Conservation (phyloP, 192 early-diverging fungal genomes). For the Kappamyces sp. region DNA sequence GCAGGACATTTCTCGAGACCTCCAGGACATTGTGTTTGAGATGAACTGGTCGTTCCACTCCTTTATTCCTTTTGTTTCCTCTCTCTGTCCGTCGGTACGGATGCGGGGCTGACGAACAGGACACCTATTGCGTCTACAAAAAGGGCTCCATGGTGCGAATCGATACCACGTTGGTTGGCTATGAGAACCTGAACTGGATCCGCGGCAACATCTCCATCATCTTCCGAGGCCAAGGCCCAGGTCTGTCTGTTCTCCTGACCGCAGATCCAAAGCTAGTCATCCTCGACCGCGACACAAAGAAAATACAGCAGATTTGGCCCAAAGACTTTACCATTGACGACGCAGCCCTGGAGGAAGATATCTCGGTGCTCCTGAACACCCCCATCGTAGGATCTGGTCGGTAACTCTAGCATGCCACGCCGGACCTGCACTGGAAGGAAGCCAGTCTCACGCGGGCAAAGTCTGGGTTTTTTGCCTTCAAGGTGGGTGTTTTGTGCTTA, state of each 20-base stretch:
- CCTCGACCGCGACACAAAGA: constrained; percentile 38
- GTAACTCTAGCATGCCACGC: constrained; percentile 26
- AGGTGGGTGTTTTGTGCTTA: constrained; percentile 17
- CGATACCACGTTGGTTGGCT: constrained; percentile 51
- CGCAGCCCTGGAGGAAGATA: constrained; percentile 37
- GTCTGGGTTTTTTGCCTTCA: constrained; percentile 40
- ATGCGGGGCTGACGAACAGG: background rate
- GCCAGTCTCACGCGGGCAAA: constrained; percentile 31
- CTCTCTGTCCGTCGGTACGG: constrained; percentile 39
- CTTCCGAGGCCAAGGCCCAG: constrained; percentile 25
- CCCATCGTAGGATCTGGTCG: constrained; percentile 26
- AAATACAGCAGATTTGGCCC: constrained; percentile 42
- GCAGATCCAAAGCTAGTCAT: constrained; percentile 30
- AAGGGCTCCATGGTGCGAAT: constrained; percentile 38
- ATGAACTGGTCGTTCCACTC: constrained; percentile 43
- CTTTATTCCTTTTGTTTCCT: constrained; percentile 38
- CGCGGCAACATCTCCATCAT: constrained; percentile 46
- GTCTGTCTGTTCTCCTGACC: background rate
- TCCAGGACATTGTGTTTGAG: constrained; percentile 40
- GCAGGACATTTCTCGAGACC: constrained; percentile 21
- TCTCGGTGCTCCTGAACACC: constrained; percentile 41
- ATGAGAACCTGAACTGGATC: constrained; percentile 45
- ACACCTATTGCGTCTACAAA: constrained; percentile 29
- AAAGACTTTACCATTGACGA: constrained; percentile 33
- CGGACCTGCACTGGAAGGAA: constrained; percentile 32